Conservation (phyloP, 768 basidiomycete species). For the Mycena floridula region DNA sequence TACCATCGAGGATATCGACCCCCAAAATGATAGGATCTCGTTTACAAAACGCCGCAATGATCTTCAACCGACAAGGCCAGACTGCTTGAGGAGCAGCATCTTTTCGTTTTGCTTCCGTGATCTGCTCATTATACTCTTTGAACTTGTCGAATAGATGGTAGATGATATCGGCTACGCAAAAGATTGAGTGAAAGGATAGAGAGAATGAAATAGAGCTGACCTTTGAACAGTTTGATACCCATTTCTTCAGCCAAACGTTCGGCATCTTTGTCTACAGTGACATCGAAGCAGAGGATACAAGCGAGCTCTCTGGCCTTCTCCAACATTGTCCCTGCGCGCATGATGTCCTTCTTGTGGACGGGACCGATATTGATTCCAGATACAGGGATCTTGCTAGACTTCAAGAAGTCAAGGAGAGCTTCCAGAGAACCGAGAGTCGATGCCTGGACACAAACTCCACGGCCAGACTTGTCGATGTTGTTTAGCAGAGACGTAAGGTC, state of each 20-base stretch:
- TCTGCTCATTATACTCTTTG: constrained; percentile 88
- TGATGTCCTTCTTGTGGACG: constrained; percentile 91
- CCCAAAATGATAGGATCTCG: constrained; percentile 97
- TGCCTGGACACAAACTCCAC: constrained; percentile 95
- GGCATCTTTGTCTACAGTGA: constrained; percentile 88
- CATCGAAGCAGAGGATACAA: constrained; percentile 95
- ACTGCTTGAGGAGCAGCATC: constrained; percentile 94
- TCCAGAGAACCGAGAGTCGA: constrained; percentile 96
- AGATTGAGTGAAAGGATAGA: constrained; percentile 4
- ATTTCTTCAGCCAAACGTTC: constrained; percentile 89
- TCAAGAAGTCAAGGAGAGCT: constrained; percentile 93
- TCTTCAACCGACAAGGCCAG: constrained; percentile 94
- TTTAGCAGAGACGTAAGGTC: constrained; percentile 85
- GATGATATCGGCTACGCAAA: constrained; percentile 83
- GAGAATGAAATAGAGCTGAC: constrained; percentile 30
- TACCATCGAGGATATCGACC: constrained; percentile 93
- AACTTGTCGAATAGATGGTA: constrained; percentile 98
- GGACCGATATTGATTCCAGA: constrained; percentile 97
- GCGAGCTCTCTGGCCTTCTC: constrained; percentile 95
- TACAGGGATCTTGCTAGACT: constrained; percentile 93
- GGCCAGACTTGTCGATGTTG: constrained; percentile 92
- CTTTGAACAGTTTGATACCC: constrained; percentile 92
- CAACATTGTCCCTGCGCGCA: constrained; percentile 88
- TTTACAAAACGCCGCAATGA: constrained; percentile 91
- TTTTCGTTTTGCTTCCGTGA: constrained; percentile 83